Conservation (phyloP, 768 basidiomycete genomes). For the Mycena alexandri region DNA sequence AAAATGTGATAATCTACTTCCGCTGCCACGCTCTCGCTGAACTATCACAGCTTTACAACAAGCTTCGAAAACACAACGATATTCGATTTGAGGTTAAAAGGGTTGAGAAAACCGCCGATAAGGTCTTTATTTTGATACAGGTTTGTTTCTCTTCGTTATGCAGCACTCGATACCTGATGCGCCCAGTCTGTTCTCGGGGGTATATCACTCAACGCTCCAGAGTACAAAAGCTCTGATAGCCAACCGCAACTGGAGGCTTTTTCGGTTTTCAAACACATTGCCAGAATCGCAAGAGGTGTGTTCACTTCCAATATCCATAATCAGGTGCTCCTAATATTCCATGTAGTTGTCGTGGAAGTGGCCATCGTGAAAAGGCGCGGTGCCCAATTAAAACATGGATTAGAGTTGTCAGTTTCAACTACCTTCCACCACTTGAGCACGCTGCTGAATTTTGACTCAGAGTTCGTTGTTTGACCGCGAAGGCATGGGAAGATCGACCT, state of each 20-base stretch:
- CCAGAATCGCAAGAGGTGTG: slow-evolving; percentile 81
- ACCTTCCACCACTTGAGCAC: background rate
- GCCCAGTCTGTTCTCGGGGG: slow-evolving; percentile 78
- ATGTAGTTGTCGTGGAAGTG: slow-evolving; percentile 81
- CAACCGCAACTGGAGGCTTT: slow-evolving; percentile 80
- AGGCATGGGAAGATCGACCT: slow-evolving; percentile 93
- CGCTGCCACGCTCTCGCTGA: background rate
- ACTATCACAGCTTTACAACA: slow-evolving; percentile 66
- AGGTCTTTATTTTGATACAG: slow-evolving; percentile 86
- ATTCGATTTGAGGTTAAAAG: slow-evolving; percentile 84
- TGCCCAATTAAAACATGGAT: slow-evolving; percentile 73
- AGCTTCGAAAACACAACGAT: slow-evolving; percentile 76
- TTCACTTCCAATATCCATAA: background rate
- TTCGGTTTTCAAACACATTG: slow-evolving; percentile 79
- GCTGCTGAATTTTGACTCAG: slow-evolving; percentile 51
- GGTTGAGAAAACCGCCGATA: slow-evolving; percentile 78
- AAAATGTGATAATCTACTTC: slow-evolving; percentile 58
- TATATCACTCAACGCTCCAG: slow-evolving; percentile 74
- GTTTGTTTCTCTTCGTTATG: slow-evolving; percentile 47
- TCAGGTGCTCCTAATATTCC: background rate
- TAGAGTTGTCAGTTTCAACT: slow-evolving; percentile 74
- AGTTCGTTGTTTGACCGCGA: slow-evolving; percentile 81
- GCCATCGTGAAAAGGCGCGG: slow-evolving; percentile 76
- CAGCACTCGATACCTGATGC: slow-evolving; percentile 17
- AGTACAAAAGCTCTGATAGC: slow-evolving; percentile 79